Evolutionary conservation across 805 yeast genomes (phyloP), one percentile per base, ranked within the genome.

Genomic region (Wickerhamomyces tratensis): DNA sequence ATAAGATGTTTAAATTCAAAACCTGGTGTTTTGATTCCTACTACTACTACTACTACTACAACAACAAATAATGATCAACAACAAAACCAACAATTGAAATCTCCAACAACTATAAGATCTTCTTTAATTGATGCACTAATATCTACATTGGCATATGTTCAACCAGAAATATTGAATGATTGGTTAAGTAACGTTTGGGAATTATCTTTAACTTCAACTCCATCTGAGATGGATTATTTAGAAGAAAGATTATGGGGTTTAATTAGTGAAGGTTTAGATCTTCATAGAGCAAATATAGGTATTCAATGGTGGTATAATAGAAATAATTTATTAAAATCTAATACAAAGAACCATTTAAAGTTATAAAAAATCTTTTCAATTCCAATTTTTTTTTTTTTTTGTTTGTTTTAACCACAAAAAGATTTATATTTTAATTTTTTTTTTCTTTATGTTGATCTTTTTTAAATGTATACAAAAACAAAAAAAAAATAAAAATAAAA

Each of bases 291-390:
- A 6, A 73, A 70, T 37, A 42, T 75, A 36, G 84, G 76, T 1
- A 67, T 74, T 41, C 59, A 60, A 25, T 80, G 86, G 85, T 80
- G 86, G 86, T 80, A 77, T 54, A 69, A 68, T 25, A 52, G 57
- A 14, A 34, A 37, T 11, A 35, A 31, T 31, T 27, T 10, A 8
- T 27, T 27, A 20, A 20, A 20, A 20, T 20, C 20, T 20, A 20
- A 20, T 20, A n/a, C n/a, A n/a, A 20, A 20, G 20, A 20, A 20
- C 20, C 20, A 20, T 20, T 20, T 20, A 4, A 20, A 20, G 4
- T 20, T 20, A 20, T 20, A 4, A 20, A 20, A 2, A 20, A 3
- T 20, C 20, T 20, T 20, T 20, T 20, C 20, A 20, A 20, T 20
- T 20, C 20, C 4, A 20, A 3, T n/a, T n/a, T n/a, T n/a, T n/a